Evolutionary conservation across 2,329 filamentous ascomycete genomes (phyloP).

Genomic region (Pseudocercospora eumusae): DNA sequence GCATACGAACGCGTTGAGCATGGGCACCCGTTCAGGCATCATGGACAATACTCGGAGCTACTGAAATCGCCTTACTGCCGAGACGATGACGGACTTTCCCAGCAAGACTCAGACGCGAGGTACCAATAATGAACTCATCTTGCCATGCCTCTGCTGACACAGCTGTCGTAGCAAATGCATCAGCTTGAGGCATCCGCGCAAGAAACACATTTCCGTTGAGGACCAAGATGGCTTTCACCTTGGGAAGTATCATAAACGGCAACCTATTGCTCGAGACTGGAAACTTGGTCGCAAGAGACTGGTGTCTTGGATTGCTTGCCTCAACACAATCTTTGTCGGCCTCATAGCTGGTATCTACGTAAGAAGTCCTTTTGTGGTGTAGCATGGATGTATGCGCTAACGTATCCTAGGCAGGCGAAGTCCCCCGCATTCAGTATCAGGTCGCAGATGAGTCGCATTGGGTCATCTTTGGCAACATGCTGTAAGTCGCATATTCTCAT

Average conservation of each 20-base stretch:
- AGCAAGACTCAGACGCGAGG: constrained; percentile 12
- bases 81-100: constrained; percentile 3
- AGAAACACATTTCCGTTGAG: constrained; percentile 39
- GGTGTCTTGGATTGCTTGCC: constrained; percentile 67
- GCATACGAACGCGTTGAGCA: not conserved
- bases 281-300: constrained; percentile 66
- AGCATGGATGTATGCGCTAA: constrained; percentile 3
- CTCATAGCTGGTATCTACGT: constrained; percentile 71
- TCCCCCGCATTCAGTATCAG: constrained; percentile 77
- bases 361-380: constrained; percentile 25
- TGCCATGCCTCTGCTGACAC: not conserved
- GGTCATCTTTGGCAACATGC: constrained; percentile 71
- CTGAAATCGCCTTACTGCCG: constrained; percentile 14
- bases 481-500: constrained; percentile 40
- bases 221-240: constrained; percentile 46
- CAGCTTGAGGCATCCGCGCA: constrained; percentile 39
- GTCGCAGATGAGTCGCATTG: constrained; percentile 69
- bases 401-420: constrained; percentile 61
- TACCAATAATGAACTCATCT: not conserved
- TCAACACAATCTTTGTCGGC: constrained; percentile 71
- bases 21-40: not conserved
- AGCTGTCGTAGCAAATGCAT: constrained; percentile 9
- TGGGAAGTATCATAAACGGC: constrained; percentile 54
- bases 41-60: constrained; percentile 5
- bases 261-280: constrained; percentile 74